Evolutionary conservation across 2,329 filamentous ascomycete species (phyloP).

Genomic region (Fusarium equiseti): DNA sequence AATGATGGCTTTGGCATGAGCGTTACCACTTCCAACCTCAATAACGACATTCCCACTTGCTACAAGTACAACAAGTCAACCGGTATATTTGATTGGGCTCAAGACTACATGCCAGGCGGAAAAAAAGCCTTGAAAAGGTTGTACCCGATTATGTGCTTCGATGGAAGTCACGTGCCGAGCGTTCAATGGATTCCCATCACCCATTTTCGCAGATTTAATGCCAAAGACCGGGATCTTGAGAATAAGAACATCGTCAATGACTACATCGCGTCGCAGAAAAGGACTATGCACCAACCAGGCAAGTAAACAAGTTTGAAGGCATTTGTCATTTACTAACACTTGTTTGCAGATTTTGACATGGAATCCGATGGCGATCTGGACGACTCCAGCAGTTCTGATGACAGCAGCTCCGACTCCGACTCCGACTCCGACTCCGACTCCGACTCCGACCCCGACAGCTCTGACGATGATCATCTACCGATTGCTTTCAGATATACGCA

Average conservation of each 20-base stretch:
- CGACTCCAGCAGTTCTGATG: too few species aligned
- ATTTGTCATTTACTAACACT: too few species aligned
- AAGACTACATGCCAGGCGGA: rapidly evolving
- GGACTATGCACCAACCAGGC: rapidly evolving
- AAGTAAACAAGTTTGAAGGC: not conserved
- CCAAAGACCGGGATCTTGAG: not conserved
- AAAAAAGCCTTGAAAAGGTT: rapidly evolving
- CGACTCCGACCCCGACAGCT: not conserved
- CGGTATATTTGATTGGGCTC: rapidly evolving
- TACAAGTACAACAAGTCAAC: not conserved
- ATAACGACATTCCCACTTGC: rapidly evolving
- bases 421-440: too few species aligned
- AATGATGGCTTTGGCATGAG: not conserved
- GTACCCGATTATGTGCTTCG: not conserved
- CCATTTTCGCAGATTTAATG: rapidly evolving
- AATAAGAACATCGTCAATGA: not conserved
- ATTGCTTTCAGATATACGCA: not conserved
- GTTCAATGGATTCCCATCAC: not conserved
- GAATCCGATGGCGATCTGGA: too few species aligned
- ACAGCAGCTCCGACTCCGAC: too few species aligned
- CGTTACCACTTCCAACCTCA: rapidly evolving
- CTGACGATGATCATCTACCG: not conserved
- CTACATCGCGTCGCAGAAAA: not conserved
- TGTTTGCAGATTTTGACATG: too few species aligned
- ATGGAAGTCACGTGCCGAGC: not conserved